phyloP scores from a whole-genome alignment of 352 stramenopile species.

The Phytopythium aichiense region DNA sequence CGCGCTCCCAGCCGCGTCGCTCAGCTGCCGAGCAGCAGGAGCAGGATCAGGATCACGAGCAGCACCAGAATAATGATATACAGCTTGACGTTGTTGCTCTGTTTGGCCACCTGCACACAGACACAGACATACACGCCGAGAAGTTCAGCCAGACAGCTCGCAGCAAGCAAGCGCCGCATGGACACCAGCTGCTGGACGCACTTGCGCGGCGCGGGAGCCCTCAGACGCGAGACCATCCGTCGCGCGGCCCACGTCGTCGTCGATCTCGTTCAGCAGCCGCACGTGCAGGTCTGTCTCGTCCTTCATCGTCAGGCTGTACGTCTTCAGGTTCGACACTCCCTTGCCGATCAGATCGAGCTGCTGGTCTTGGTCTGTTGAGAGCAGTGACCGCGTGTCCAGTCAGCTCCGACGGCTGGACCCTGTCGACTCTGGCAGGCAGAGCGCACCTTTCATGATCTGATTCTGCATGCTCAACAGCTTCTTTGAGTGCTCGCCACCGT shows the following conservation, averaged over 20 bases:
- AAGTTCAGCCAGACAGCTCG: slow-evolving; percentile 4
- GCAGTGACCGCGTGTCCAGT: not conserved
- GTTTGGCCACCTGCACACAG: slow-evolving; percentile 79
- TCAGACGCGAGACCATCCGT: slow-evolving; percentile 85
- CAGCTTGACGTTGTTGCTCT: slow-evolving; percentile 94
- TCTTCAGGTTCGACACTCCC: slow-evolving; percentile 80
- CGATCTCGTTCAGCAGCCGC: slow-evolving; percentile 86
- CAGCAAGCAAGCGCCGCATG: slow-evolving; percentile 7
- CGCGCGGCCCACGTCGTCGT: slow-evolving; percentile 79
- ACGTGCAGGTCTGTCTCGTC: slow-evolving; percentile 89
- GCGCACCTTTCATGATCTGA: slow-evolving; percentile 83
- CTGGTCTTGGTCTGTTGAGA: slow-evolving; percentile 73
- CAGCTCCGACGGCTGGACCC: not conserved
- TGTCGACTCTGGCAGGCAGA: not conserved
- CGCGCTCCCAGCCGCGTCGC: not conserved
- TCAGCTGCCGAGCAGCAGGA: slow-evolving; percentile 73
- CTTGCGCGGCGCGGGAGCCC: slow-evolving; percentile 66
- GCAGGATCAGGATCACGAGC: slow-evolving; percentile 83
- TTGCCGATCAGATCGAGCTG: slow-evolving; percentile 80
- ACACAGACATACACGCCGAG: slow-evolving; percentile 9
- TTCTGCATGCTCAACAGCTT: slow-evolving; percentile 84
- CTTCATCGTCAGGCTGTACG: slow-evolving; percentile 84
- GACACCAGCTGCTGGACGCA: slow-evolving; percentile 18
- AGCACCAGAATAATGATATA: slow-evolving; percentile 90
- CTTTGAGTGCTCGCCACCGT: slow-evolving; percentile 25